Evolutionary conservation across 139 green algal species (phyloP).

Genomic region (Penium margaritaceum): DNA sequence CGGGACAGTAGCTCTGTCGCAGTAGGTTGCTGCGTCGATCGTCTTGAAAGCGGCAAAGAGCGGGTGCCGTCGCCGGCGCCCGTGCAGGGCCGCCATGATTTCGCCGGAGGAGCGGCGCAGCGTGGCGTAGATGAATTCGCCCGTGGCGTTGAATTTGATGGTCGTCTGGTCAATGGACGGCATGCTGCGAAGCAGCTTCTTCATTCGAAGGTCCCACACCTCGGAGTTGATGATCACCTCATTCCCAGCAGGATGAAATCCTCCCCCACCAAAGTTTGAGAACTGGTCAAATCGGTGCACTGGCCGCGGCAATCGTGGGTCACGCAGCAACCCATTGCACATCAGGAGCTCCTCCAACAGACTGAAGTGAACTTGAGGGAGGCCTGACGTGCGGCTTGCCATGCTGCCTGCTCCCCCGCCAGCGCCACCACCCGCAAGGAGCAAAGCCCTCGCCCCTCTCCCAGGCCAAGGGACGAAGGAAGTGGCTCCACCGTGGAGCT

Average conservation of each 20-base stretch:
- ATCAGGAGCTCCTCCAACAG: constrained; percentile 56
- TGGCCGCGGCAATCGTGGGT: constrained; percentile 47
- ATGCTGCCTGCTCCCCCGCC: too few species aligned
- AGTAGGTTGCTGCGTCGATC: constrained; percentile 59
- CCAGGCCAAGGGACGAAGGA: too few species aligned
- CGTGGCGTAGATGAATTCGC: constrained; percentile 49
- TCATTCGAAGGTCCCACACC: constrained; percentile 66
- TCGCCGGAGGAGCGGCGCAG: constrained; percentile 45
- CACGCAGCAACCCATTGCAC: constrained; percentile 61
- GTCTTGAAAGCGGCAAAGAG: constrained; percentile 60
- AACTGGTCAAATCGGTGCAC: constrained; percentile 67
- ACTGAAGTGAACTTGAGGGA: constrained; percentile 45
- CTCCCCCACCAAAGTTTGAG: constrained; percentile 47
- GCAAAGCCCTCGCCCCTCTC: too few species aligned
- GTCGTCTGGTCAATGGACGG: constrained; percentile 55
- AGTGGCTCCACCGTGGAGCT: too few species aligned
- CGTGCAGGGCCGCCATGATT: constrained; percentile 21
- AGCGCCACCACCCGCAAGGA: too few species aligned
- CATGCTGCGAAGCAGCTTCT: constrained; percentile 60
- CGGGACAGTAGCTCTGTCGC: constrained; percentile 60
- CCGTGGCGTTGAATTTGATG: constrained; percentile 49
- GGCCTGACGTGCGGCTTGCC: too few species aligned
- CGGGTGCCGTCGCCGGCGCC: constrained; percentile 51
- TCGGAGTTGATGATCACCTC: constrained; percentile 67
- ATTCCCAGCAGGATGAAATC: constrained; percentile 61